A percentile compares a stretch with the other conserved stretches of the same genome.
These are phyloP conservation scores for Antrodiella citrinella DNA, from an alignment of 768 basidiomycete species.

Conservation along the genomic window DNA sequence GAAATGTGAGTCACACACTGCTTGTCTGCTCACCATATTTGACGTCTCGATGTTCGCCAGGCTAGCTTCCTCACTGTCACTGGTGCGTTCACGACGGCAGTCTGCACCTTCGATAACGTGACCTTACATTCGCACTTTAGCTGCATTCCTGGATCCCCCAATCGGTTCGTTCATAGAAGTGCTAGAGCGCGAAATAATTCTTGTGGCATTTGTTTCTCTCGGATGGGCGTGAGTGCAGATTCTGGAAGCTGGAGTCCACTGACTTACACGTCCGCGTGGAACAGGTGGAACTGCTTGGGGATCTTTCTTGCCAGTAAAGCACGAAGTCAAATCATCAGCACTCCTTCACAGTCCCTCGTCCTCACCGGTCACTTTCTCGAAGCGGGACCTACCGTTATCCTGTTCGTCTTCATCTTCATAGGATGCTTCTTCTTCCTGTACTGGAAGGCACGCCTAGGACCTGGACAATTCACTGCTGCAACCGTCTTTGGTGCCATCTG, in stretches of 20 bases:
- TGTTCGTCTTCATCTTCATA: conserved; percentile 55
- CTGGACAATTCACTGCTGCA: conserved; percentile 55
- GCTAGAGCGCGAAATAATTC: conserved; percentile 54
- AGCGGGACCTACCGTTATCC: conserved; percentile 46
- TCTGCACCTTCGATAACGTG: no score
- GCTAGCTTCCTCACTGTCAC: background rate
- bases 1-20: conserved; percentile 56
- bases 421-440: conserved; percentile 52
- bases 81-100: no score
- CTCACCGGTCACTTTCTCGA: conserved; percentile 53
- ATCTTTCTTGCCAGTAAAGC: conserved; percentile 54
- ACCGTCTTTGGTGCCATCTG: conserved; percentile 52
- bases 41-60: background rate
- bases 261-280: background rate
- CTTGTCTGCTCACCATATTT: no score
- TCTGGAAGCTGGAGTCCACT: background rate
- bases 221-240: conserved; percentile 51
- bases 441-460: conserved; percentile 50
- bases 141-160: conserved; percentile 59
- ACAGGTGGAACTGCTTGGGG: conserved; percentile 60
- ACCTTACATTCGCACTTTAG: no score
- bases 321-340: conserved; percentile 34
- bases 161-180: conserved; percentile 60
- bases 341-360: conserved; percentile 30
- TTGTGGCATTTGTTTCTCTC: conserved; percentile 37